These are phyloP conservation scores for Cladobotryum protrusum DNA, from an alignment of 2,329 filamentous ascomycete species.

Conservation along the genomic window DNA sequence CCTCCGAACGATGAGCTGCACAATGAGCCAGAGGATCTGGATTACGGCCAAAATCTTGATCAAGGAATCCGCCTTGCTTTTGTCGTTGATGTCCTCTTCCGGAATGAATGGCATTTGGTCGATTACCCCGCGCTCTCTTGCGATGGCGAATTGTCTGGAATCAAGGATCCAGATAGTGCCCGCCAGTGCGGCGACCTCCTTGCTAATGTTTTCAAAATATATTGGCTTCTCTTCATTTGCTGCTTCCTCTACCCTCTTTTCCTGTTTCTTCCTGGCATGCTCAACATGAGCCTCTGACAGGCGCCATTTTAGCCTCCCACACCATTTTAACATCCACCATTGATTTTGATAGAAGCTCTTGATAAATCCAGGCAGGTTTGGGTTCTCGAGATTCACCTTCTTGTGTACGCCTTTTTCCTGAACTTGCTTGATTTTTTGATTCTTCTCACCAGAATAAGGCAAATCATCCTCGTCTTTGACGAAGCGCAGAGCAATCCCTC, in stretches of 20 bases:
- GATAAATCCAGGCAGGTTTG: neutral
- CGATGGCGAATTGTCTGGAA: neutral
- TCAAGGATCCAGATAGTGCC: neutral
- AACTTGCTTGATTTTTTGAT: no score
- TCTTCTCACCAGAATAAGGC: no score
- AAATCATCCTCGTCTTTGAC: no score
- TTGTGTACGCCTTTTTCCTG: neutral
- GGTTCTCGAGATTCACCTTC: neutral
- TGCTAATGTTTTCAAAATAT: neutral
- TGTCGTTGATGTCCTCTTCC: neutral
- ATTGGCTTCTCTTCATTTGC: neutral
- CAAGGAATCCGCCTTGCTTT: neutral
- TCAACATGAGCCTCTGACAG: neutral
- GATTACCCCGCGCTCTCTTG: neutral
- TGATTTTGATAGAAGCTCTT: neutral
- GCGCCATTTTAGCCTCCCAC: neutral
- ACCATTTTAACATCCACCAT: neutral
- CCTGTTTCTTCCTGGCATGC: neutral
- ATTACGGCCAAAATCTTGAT: neutral
- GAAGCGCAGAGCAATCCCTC: neutral
- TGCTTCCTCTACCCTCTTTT: neutral
- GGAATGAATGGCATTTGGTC: neutral
- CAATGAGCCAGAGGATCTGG: no score
- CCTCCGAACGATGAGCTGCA: no score
- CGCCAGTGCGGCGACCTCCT: neutral